Base-by-base conservation (phyloP, 2,329 filamentous ascomycete genomes). In the Paramyrothecium roridum region DNA sequence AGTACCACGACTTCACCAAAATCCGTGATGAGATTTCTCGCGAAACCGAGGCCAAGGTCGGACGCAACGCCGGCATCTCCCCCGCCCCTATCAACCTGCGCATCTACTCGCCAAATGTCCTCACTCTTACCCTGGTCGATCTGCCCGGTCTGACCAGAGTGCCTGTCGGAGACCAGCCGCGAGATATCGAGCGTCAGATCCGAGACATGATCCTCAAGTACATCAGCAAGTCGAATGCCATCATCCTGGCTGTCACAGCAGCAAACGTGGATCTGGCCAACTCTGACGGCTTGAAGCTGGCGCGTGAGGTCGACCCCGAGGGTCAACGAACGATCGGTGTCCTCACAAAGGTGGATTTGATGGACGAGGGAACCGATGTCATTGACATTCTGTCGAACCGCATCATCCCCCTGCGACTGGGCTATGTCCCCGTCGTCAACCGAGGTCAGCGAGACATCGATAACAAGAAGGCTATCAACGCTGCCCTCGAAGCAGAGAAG, bases 251-350 rank as follows among this genome's bases (percentile, higher is more conserved):
- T 46, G 95, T 99, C 61, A 98, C 95, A 6, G 89, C 93, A 46
- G 95, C 95, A 66, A 99, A 99, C 73, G 93, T 93, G 59, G 95
- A 99, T 85, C 81, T 99, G 81, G 95, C 95, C 68, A 99, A 99
- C 80, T 99, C 95, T 20, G 95, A 99, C 73, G 95, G 95, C 66
- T 77, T 99, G 71, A 97, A 99, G 79, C 83, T 99, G 64, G 95
- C 95, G 45, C 85, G 95, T 67, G 93, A 99, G 77, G 95, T 99
- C 46, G 95, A 99, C 67, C 93, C 93, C 3, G 93, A 99, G 72
- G 95, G 95, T 68, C 93, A 98, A 78, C 86, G 95, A 71, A 99
- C 95, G 51, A 99, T 99, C 63, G 95, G 95, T 83, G 95, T 99
- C 59, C 82, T 99, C 66, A 98, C 93, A 65, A 99, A 99, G 82